Percentiles rank a stretch among this genome's conserved stretches.
Conservation (phyloP, 495 filamentous ascomycete genomes). For the Neurospora sp. region DNA sequence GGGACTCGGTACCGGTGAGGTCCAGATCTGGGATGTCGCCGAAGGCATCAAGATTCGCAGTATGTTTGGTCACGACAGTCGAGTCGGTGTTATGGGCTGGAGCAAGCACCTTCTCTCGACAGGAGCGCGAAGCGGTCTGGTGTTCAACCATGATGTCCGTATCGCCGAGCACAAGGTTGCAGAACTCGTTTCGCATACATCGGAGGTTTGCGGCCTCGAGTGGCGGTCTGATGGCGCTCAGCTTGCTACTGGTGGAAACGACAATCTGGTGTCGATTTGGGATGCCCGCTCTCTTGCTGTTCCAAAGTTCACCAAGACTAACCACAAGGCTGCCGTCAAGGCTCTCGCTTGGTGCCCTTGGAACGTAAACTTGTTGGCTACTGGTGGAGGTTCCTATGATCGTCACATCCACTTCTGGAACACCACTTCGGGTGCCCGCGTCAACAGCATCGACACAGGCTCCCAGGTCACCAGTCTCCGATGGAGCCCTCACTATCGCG, state of each 20-base stretch:
- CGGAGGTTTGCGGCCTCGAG: constrained; percentile 95
- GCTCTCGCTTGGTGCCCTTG: constrained; percentile 98
- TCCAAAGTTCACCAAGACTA: constrained; percentile 98
- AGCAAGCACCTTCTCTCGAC: constrained; percentile 95
- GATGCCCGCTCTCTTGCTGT: constrained; percentile 85
- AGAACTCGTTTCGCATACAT: constrained; percentile 91
- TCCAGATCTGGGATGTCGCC: constrained; percentile 99
- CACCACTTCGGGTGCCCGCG: constrained; percentile 88
- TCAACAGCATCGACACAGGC: constrained; percentile 97
- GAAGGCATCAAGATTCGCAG: constrained; percentile 90
- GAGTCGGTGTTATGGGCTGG: constrained; percentile 97
- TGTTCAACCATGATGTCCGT: constrained; percentile 98
- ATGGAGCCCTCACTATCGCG: constrained; percentile 93
- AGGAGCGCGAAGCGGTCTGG: constrained; percentile 85
- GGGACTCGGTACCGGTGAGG: constrained; percentile 87
- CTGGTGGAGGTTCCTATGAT: constrained; percentile 92
- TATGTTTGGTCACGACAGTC: constrained; percentile 95
- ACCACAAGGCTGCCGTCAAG: constrained; percentile 97
- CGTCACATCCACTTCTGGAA: constrained; percentile 99
- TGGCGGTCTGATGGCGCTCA: constrained; percentile 95
- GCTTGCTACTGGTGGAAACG: constrained; percentile 93
- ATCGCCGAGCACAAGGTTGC: constrained; percentile 96
- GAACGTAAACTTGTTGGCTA: constrained; percentile 94
- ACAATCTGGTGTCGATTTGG: constrained; percentile 98
- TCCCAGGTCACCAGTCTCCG: constrained; percentile 91